These are phyloP conservation scores for Erysimum cheiranthoides DNA, from an alignment of 345 rosid genomes.

Conservation along the genomic window DNA sequence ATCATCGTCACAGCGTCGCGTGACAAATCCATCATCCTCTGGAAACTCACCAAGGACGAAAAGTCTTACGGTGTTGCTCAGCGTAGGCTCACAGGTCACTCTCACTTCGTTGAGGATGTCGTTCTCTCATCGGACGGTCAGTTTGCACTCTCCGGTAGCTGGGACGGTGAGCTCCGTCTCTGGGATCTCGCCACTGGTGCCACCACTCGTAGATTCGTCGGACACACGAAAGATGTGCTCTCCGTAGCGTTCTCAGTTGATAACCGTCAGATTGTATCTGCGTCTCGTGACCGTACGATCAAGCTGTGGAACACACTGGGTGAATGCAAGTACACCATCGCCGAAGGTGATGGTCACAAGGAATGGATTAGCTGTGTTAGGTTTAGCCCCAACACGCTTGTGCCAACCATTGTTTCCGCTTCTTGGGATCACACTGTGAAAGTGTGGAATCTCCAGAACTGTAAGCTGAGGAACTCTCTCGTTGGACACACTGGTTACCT, in stretches of 20 bases:
- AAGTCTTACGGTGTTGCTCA: constrained; percentile 79
- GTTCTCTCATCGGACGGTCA: constrained; percentile 95
- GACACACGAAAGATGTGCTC: constrained; percentile 93
- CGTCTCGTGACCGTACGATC: constrained; percentile 89
- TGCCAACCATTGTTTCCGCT: constrained; percentile 89
- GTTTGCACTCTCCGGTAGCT: constrained; percentile 93
- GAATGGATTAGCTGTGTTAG: constrained; percentile 97
- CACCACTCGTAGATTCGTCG: constrained; percentile 83
- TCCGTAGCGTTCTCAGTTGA: constrained; percentile 95
- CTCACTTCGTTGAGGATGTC: constrained; percentile 91
- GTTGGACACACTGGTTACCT: constrained; percentile 72
- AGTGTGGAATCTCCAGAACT: constrained; percentile 85
- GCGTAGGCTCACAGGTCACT: constrained; percentile 95
- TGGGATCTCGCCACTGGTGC: constrained; percentile 81
- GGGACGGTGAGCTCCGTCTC: constrained; percentile 99
- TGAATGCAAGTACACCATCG: constrained; percentile 96
- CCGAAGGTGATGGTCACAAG: constrained; percentile 73
- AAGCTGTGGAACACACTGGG: constrained; percentile 97
- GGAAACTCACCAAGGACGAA: constrained; percentile 90
- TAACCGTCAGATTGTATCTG: constrained; percentile 96
- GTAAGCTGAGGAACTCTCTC: constrained; percentile 69
- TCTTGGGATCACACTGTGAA: constrained; percentile 83
- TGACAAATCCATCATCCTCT: constrained; percentile 92
- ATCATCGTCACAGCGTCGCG: constrained; percentile 93
- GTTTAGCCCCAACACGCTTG: constrained; percentile 78